Conservation (phyloP, 345 rosid species). For the Isatis tinctoria region DNA sequence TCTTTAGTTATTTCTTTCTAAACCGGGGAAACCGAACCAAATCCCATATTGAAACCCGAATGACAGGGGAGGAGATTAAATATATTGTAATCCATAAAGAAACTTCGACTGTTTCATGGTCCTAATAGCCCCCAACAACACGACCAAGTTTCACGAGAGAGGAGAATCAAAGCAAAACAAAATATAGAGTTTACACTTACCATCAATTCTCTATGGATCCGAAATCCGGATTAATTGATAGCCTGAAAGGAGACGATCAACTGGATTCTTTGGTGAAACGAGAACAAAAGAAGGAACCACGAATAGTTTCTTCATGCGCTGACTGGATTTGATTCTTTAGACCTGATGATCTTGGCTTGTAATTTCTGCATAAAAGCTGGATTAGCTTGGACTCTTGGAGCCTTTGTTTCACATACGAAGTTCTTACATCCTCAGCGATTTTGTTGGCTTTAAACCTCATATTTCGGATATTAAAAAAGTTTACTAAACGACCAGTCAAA, state of each 20-base stretch:
- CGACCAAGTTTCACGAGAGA: slow-evolving; percentile 3
- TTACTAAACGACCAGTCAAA: too few species aligned
- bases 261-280: background rate
- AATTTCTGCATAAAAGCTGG: slow-evolving; percentile 87
- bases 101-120: background rate
- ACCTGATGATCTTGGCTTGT: slow-evolving; percentile 51
- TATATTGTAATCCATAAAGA: slow-evolving; percentile 1
- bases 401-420: slow-evolving; percentile 69
- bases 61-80: background rate
- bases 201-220: slow-evolving; percentile 5
- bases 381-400: slow-evolving; percentile 73
- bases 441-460: slow-evolving; percentile 66
- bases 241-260: background rate
- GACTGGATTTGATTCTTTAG: slow-evolving; percentile 37
- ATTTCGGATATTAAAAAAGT: too few species aligned
- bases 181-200: background rate
- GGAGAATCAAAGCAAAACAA: background rate
- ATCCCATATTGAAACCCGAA: too few species aligned
- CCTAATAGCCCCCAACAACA: background rate
- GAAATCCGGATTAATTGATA: background rate
- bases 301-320: slow-evolving; percentile 26
- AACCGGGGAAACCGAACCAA: too few species aligned
- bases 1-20: too few species aligned
- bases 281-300: background rate
- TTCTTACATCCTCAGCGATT: slow-evolving; percentile 65